Percentiles rank a stretch among this genome's conserved stretches.
phyloP scores from a whole-genome alignment of 1,139 yeast species.

The Suhomyces anneliseae region DNA sequence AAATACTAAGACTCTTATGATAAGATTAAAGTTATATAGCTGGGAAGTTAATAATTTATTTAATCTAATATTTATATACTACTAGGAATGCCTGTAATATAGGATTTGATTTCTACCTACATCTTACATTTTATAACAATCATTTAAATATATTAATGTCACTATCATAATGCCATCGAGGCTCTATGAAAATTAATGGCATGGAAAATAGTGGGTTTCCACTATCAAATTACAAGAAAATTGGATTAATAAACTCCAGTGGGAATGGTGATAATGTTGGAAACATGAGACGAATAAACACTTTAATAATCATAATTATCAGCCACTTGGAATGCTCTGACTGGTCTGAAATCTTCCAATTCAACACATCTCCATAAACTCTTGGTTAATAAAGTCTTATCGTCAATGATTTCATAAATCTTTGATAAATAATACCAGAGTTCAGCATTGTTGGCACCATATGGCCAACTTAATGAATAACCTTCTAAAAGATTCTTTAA shows the following conservation, averaged over 20 bases:
- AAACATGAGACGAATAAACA: too few species aligned
- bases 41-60: too few species aligned
- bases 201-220: not conserved
- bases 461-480: slow-evolving; percentile 45
- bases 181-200: not conserved
- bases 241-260: too few species aligned
- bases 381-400: slow-evolving; percentile 49
- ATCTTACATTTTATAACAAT: too few species aligned
- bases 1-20: too few species aligned
- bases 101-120: not conserved
- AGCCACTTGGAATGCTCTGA: slow-evolving; percentile 43
- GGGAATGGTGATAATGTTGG: too few species aligned
- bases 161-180: not conserved
- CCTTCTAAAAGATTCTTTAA: slow-evolving; percentile 62
- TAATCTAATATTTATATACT: too few species aligned
- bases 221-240: too few species aligned
- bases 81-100: too few species aligned
- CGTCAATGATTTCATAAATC: slow-evolving; percentile 64
- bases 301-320: slow-evolving; percentile 16
- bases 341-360: slow-evolving; percentile 67
- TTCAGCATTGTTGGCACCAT: slow-evolving; percentile 62
- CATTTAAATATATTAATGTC: not conserved
- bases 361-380: slow-evolving; percentile 69
- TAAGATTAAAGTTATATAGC: too few species aligned
- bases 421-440: slow-evolving; percentile 72